Evolutionary conservation across 1,284 basidiomycete species (phyloP).

Genomic region (Rhizoctonia solani): DNA sequence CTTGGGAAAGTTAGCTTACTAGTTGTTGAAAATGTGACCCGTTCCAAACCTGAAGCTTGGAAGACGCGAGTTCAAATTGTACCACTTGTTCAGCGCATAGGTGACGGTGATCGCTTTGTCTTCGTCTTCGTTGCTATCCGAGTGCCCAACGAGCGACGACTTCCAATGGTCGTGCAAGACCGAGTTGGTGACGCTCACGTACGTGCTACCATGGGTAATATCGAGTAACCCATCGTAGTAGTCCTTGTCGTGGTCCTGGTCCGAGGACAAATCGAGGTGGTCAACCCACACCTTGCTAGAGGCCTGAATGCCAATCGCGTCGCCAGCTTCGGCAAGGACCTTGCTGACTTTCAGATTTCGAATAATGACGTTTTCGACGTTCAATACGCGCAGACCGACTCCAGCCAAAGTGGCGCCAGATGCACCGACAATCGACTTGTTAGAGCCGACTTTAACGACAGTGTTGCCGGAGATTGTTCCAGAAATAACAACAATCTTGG

Average conservation of each 20-base stretch:
- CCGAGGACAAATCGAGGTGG: constrained; percentile 38
- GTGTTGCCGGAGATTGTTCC: constrained; percentile 16
- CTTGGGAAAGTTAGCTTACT: background rate
- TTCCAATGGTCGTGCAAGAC: constrained; percentile 36
- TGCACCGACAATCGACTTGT: background rate
- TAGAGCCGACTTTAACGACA: constrained; percentile 8
- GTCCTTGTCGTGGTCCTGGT: constrained; percentile 33
- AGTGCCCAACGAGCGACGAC: constrained; percentile 32
- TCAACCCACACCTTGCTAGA: constrained; percentile 33
- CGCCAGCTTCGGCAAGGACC: constrained; percentile 26
- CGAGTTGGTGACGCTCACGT: constrained; percentile 18
- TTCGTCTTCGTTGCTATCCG: constrained; percentile 32
- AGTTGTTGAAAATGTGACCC: constrained; percentile 17
- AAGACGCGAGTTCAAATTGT: constrained; percentile 40
- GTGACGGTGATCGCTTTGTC: constrained; percentile 32
- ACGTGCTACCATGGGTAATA: constrained; percentile 30
- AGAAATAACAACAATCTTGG: constrained; percentile 53
- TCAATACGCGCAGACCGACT: constrained; percentile 10
- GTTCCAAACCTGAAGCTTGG: constrained; percentile 46
- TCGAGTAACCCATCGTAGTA: constrained; percentile 36
- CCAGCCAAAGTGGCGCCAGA: background rate
- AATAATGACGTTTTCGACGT: constrained; percentile 8
- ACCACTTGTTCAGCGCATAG: constrained; percentile 33
- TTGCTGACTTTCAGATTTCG: constrained; percentile 22
- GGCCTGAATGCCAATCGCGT: constrained; percentile 30